Evolutionary conservation across 352 stramenopile species (phyloP).

Genomic region (Globisporangium heterothallicum): DNA sequence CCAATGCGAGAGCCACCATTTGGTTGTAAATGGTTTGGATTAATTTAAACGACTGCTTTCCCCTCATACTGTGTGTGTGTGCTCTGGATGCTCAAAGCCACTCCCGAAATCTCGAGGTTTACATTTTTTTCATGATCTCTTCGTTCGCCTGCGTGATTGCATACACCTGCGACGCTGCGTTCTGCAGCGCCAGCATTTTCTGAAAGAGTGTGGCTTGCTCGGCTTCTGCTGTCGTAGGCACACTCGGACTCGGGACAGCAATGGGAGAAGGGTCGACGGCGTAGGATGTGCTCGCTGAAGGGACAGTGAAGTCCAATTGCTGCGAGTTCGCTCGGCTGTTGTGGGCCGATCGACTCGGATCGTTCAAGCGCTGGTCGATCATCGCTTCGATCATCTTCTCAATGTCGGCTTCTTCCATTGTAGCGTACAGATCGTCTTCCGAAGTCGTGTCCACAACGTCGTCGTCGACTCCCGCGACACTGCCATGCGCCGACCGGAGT

Average conservation of each 20-base stretch:
- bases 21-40: too few species aligned
- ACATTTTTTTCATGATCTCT: conserved; percentile 30
- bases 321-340: conserved; percentile 5
- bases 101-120: too few species aligned
- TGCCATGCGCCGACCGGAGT: not conserved
- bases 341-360: not conserved
- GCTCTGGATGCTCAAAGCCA: too few species aligned
- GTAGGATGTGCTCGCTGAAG: too few species aligned
- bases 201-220: conserved; percentile 16
- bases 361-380: conserved; percentile 12
- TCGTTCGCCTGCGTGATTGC: conserved; percentile 41
- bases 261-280: too few species aligned
- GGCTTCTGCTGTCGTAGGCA: not conserved
- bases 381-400: conserved; percentile 16
- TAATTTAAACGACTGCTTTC: too few species aligned
- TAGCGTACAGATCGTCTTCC: conserved; percentile 9
- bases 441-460: not conserved
- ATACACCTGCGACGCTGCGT: conserved; percentile 30
- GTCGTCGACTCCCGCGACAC: not conserved
- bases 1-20: too few species aligned
- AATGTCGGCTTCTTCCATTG: conserved; percentile 11
- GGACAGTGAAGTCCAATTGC: conserved; percentile 4
- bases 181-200: conserved; percentile 40
- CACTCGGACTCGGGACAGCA: not conserved
- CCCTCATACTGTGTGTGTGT: too few species aligned